phyloP scores from a whole-genome alignment of 306 rosid species.

The Sicyos edulis region DNA sequence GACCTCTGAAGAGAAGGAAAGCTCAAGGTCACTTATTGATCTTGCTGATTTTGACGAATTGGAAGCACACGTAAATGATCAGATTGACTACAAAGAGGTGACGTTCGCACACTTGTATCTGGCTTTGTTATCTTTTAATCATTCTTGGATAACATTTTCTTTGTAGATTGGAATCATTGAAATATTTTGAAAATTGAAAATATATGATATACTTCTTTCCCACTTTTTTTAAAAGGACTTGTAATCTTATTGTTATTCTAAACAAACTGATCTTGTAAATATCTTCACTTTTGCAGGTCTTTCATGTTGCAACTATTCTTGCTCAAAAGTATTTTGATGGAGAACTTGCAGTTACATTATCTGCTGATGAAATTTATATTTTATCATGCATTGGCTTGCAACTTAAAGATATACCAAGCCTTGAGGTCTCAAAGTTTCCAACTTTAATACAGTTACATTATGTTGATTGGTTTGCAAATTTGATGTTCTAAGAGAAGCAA shows the following conservation, averaged over 20 bases:
- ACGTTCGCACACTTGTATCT: neutral
- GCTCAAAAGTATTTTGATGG: conserved; percentile 16
- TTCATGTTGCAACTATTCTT: conserved; percentile 2
- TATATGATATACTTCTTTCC: too few relatives aligned
- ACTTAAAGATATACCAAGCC: conserved; percentile 7
- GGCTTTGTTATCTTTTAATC: neutral
- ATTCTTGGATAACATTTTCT: neutral
- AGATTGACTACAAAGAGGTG: neutral
- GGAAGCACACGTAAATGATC: neutral
- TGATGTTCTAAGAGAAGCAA: neutral
- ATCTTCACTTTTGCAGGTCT: neutral
- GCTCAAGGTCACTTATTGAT: neutral
- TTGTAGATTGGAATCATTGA: too few relatives aligned
- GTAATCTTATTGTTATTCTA: neutral
- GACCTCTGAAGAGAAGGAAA: neutral
- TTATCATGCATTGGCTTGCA: conserved; percentile 17
- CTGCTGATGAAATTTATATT: neutral
- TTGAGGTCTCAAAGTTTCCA: neutral
- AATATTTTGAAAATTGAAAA: too few relatives aligned
- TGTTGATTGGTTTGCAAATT: too few relatives aligned
- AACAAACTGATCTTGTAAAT: neutral
- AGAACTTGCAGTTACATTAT: conserved; percentile 1
- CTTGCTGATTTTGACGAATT: neutral
- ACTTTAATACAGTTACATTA: neutral
- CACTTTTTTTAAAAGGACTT: neutral